A percentile compares a stretch with the other conserved stretches of the same genome.
Evolutionary conservation across 2,329 filamentous ascomycete species (phyloP).

Genomic region (Fusarium illudens): DNA sequence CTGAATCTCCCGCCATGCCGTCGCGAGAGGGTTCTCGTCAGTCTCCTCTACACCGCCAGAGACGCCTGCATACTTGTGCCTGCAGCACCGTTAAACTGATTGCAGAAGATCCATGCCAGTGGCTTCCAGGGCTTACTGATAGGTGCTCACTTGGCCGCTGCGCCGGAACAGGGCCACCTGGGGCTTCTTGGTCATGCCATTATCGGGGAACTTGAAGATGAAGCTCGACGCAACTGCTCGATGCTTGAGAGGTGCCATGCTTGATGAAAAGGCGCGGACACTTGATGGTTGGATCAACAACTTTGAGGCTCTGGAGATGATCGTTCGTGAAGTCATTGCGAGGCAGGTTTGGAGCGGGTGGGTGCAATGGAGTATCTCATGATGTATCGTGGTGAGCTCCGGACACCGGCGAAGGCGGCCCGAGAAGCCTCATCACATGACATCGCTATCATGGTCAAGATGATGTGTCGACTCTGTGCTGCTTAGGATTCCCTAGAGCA

Average conservation of each 20-base stretch:
- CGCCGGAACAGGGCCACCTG: constrained; percentile 69
- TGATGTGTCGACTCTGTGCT: neutral
- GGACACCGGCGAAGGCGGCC: neutral
- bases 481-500: neutral
- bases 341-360: neutral
- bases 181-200: constrained; percentile 48
- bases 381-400: neutral
- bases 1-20: constrained; percentile 68
- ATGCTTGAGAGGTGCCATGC: constrained; percentile 38
- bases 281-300: neutral
- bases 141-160: constrained; percentile 66
- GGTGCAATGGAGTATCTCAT: neutral
- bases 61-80: constrained; percentile 67
- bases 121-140: constrained; percentile 58
- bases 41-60: constrained; percentile 66
- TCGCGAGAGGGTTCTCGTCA: constrained; percentile 61
- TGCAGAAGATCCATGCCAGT: neutral
- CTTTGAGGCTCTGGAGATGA: neutral
- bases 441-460: neutral
- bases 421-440: neutral
- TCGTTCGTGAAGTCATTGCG: neutral
- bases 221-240: constrained; percentile 59
- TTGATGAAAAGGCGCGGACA: constrained; percentile 11
- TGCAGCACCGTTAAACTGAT: constrained; percentile 33
- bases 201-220: constrained; percentile 56